phyloP scores from a whole-genome alignment of 768 basidiomycete genomes.

The Rhodotorula taiwanensis region DNA sequence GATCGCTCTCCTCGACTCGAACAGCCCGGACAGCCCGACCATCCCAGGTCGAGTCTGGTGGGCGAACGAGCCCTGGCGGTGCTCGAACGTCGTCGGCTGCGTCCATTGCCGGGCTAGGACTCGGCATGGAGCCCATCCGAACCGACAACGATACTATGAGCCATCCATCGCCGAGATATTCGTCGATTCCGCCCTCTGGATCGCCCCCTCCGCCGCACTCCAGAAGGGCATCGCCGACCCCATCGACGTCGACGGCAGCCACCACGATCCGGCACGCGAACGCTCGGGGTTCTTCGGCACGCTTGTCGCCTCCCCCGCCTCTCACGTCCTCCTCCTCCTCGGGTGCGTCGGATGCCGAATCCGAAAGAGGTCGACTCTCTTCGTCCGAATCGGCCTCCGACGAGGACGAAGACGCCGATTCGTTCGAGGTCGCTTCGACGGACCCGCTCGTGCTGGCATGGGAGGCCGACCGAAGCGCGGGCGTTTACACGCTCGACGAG shows the following conservation, averaged over 20 bases:
- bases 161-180: no score
- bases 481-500: conserved; percentile 20
- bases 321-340: neutral
- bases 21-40: neutral
- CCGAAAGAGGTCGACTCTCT: neutral
- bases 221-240: neutral
- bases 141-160: no score
- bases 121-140: no score
- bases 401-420: neutral
- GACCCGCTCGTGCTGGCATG: conserved; percentile 35
- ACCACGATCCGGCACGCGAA: neutral
- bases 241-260: neutral
- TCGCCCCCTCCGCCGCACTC: no score
- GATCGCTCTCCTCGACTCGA: no score
- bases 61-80: no score
- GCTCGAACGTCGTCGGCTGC: no score
- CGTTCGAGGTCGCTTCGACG: neutral
- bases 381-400: conserved; percentile 1
- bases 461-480: conserved; percentile 24
- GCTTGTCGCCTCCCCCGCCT: neutral
- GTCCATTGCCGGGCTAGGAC: no score
- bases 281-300: neutral
- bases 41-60: neutral
- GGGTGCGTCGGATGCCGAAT: neutral
- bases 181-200: no score